Percentiles rank a stretch among this genome's conserved stretches.
Evolutionary conservation across 2,329 filamentous ascomycete species (phyloP).

Genomic region (Huntiella abstrusa): DNA sequence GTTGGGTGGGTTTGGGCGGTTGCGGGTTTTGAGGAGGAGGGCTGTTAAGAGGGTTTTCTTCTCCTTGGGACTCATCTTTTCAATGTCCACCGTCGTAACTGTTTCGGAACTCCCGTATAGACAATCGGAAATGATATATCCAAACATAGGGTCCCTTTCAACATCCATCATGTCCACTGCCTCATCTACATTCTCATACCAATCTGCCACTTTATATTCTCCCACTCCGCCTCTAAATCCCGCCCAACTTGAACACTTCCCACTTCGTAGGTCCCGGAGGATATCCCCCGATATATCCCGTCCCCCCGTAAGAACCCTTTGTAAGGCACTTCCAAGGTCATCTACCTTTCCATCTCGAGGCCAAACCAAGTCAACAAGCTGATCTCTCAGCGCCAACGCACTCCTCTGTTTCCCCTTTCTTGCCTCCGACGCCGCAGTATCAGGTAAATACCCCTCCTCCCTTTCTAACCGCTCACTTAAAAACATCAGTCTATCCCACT

Average conservation of each 20-base stretch:
- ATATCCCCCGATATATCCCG: neutral
- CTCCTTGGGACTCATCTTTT: neutral
- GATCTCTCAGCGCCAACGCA: neutral
- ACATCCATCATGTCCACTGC: constrained; percentile 1
- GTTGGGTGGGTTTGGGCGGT: neutral
- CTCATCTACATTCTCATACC: constrained; percentile 7
- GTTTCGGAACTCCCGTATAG: too few relatives aligned
- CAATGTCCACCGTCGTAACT: too few relatives aligned
- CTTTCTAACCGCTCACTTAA: constrained; percentile 7
- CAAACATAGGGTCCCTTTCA: neutral
- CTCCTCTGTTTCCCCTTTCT: constrained; percentile 8
- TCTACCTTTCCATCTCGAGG: neutral
- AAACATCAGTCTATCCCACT: constrained; percentile 14
- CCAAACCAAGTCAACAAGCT: neutral
- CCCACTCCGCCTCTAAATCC: constrained; percentile 1
- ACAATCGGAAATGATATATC: too few relatives aligned
- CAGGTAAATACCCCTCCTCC: constrained; percentile 1
- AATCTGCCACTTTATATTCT: constrained; percentile 5
- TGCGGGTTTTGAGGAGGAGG: neutral
- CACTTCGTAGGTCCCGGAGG: neutral
- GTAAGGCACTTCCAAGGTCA: neutral
- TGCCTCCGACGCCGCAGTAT: neutral
- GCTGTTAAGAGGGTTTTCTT: neutral
- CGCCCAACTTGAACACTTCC: constrained; percentile 2
- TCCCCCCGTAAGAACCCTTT: neutral